phyloP scores from a whole-genome alignment of 768 basidiomycete species.

The Hygrophorus russula region DNA sequence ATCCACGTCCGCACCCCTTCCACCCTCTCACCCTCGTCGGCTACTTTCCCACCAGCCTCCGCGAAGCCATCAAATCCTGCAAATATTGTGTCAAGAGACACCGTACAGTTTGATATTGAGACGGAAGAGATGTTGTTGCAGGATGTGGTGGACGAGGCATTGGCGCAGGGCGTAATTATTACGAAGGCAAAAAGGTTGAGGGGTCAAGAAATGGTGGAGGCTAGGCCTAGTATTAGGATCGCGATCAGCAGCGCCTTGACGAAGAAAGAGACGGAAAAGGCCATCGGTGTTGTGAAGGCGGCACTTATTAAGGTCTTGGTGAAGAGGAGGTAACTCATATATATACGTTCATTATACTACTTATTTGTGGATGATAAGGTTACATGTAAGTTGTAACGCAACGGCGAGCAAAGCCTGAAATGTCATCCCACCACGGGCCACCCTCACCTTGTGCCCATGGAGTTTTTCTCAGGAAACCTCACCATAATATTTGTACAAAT shows the following conservation, averaged over 20 bases:
- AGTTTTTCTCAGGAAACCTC: no score
- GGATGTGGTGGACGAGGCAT: conserved; percentile 83
- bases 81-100: conserved; percentile 34
- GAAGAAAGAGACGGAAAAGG: conserved; percentile 89
- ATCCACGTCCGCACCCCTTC: conserved; percentile 43
- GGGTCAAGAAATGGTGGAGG: conserved; percentile 76
- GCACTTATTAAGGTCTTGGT: conserved; percentile 66
- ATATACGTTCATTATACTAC: no score
- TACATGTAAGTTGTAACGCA: no score
- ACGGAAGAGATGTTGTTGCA: conserved; percentile 76
- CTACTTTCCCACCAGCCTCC: conserved; percentile 10
- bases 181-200: conserved; percentile 75
- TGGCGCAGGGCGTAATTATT: conserved; percentile 74
- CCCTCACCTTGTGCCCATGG: no score
- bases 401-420: no score
- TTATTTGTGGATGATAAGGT: no score
- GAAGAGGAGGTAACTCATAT: conserved; percentile 37
- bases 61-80: conserved; percentile 39
- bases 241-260: conserved; percentile 68
- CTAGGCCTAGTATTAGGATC: conserved; percentile 74
- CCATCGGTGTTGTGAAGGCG: conserved; percentile 59
- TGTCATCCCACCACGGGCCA: no score
- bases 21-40: conserved; percentile 15
- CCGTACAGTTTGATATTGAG: conserved; percentile 38
- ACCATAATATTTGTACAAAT: no score